Conservation (phyloP, 768 basidiomycete genomes). For the Macrolepiota fuliginosa region DNA sequence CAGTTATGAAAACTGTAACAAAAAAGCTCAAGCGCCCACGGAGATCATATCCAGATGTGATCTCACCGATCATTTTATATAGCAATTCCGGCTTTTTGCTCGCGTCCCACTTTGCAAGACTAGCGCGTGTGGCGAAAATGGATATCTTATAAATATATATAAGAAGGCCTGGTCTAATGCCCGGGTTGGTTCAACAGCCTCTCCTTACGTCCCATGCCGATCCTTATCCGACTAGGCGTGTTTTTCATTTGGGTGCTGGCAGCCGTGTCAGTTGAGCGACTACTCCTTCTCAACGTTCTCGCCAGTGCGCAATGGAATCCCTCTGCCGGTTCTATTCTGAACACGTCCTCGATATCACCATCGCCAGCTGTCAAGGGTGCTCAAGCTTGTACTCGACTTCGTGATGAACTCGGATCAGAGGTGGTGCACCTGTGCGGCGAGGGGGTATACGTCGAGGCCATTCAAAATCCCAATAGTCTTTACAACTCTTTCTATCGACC, state of each 20-base stretch:
- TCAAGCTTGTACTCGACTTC: constrained; percentile 1
- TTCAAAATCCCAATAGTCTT: constrained; percentile 28
- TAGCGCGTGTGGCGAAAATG: constrained; percentile 1
- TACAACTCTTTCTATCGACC: constrained; percentile 31
- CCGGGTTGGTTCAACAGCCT: background rate
- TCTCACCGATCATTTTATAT: background rate
- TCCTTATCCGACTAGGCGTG: constrained; percentile 5
- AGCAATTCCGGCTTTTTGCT: constrained; percentile 7
- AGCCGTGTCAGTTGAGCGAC: background rate
- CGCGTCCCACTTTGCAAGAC: background rate
- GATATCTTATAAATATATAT: constrained; percentile 11
- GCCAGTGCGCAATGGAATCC: background rate
- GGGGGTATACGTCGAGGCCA: constrained; percentile 2
- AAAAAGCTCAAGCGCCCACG: background rate
- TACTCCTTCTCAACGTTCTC: background rate
- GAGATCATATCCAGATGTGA: background rate
- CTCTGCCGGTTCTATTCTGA: background rate
- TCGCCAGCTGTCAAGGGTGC: background rate
- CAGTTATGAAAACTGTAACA: background rate
- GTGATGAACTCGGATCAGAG: constrained; percentile 6
- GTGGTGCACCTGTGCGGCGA: constrained; percentile 6
- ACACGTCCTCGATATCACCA: background rate
- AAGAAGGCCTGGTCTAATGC: background rate
- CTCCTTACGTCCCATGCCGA: constrained; percentile 13
- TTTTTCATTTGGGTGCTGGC: constrained; percentile 9